Evolutionary conservation across 768 basidiomycete genomes (phyloP).

Genomic region (Mycena vulgaris): DNA sequence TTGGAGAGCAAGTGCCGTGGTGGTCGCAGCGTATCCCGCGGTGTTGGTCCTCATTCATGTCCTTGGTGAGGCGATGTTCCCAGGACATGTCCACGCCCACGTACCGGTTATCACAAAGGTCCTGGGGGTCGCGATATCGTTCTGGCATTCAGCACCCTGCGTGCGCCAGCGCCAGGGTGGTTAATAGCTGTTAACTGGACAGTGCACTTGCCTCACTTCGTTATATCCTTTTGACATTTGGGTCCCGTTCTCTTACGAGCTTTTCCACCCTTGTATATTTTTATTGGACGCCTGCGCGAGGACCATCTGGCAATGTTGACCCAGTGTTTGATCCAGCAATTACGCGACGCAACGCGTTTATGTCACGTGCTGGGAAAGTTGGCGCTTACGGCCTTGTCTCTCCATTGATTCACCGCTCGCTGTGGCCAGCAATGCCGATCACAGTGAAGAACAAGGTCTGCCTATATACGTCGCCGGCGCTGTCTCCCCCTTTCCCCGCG

Average conservation of each 20-base stretch:
- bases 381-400: no score
- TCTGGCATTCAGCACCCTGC: not conserved
- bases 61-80: not conserved
- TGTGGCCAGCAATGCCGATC: no score
- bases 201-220: not conserved
- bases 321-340: no score
- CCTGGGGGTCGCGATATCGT: not conserved
- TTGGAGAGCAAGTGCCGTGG: not conserved
- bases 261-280: no score
- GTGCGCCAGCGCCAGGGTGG: not conserved
- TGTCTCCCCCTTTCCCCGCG: conserved; percentile 43
- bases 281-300: no score
- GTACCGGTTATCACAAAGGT: not conserved
- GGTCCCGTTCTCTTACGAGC: no score
- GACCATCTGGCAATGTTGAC: no score
- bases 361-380: no score
- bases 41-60: not conserved
- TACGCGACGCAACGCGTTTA: not conserved
- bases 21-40: not conserved
- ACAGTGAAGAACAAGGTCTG: no score
- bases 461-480: no score
- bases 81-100: not conserved
- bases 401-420: no score
- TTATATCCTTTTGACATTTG: not conserved
- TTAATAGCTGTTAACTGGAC: not conserved